A percentile compares a stretch with the other conserved stretches of the same genome.
phyloP scores from a whole-genome alignment of 2,329 filamentous ascomycete species.

The Fusarium robinianum region DNA sequence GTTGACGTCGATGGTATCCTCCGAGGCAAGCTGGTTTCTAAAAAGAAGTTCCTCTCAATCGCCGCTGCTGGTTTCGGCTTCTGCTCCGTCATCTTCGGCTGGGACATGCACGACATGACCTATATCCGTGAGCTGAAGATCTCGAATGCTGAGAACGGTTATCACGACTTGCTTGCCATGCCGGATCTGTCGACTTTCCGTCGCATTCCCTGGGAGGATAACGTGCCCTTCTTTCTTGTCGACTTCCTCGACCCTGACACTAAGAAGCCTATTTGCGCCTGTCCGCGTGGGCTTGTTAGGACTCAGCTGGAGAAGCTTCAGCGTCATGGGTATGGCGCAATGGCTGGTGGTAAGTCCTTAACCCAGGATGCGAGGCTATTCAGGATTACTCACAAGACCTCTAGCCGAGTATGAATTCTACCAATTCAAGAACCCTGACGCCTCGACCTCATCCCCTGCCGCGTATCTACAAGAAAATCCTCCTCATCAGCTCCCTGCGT shows the following conservation, averaged over 20 bases:
- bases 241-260: constrained; percentile 84
- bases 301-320: constrained; percentile 69
- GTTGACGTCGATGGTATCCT: constrained; percentile 86
- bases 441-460: constrained; percentile 66
- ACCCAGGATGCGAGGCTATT: no score
- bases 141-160: constrained; percentile 90
- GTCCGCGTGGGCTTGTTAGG: constrained; percentile 76
- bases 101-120: constrained; percentile 95
- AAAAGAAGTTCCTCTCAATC: constrained; percentile 88
- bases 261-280: constrained; percentile 71
- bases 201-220: constrained; percentile 87
- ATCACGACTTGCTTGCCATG: constrained; percentile 81
- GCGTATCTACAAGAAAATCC: constrained; percentile 75
- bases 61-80: constrained; percentile 85
- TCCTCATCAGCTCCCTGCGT: constrained; percentile 70
- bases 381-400: not conserved
- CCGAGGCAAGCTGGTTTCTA: constrained; percentile 88
- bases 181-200: constrained; percentile 79
- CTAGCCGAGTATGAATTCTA: constrained; percentile 94
- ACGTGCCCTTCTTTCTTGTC: constrained; percentile 84
- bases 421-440: constrained; percentile 75
- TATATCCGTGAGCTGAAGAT: constrained; percentile 85
- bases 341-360: constrained; percentile 77
- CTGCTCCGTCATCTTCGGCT: constrained; percentile 92
- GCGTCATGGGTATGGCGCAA: constrained; percentile 73